Evolutionary conservation across 2,329 filamentous ascomycete species (phyloP).

Genomic region (Cercospora nicotianae): DNA sequence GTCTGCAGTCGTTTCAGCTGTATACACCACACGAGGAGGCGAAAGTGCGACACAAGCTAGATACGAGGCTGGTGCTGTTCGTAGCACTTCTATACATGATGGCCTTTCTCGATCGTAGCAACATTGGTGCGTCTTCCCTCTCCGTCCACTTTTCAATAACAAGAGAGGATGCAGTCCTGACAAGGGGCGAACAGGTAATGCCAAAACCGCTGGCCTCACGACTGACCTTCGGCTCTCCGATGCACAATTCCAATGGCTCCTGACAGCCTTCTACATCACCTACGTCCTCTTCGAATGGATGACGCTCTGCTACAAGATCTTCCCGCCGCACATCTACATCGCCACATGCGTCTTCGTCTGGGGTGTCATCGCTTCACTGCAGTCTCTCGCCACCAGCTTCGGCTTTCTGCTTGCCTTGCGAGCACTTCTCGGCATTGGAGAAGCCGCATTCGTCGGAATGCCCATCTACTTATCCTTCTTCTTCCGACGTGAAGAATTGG

Average conservation of each 20-base stretch:
- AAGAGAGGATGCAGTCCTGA: background rate
- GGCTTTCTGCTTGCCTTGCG: conserved; percentile 63
- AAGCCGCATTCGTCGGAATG: conserved; percentile 65
- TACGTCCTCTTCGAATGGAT: conserved; percentile 68
- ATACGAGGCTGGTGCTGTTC: conserved; percentile 75
- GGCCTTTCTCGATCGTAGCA: conserved; percentile 82
- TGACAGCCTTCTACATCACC: conserved; percentile 64
- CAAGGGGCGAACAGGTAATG: conserved; percentile 50
- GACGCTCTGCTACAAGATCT: conserved; percentile 57
- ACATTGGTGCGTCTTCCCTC: conserved; percentile 48
- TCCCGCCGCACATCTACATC: conserved; percentile 63
- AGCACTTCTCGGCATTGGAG: conserved; percentile 55
- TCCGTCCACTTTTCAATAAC: background rate
- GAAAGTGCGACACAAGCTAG: conserved; percentile 61
- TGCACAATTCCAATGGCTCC: conserved; percentile 60
- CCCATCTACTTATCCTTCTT: conserved; percentile 67
- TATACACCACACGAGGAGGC: conserved; percentile 66
- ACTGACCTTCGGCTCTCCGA: conserved; percentile 57
- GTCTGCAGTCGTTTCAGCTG: conserved; percentile 50
- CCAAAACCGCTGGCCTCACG: conserved; percentile 59
- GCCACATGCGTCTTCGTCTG: conserved; percentile 69
- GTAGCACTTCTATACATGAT: conserved; percentile 80
- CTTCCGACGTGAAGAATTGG: conserved; percentile 69
- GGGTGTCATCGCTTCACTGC: conserved; percentile 76
- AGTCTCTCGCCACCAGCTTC: conserved; percentile 51